Evolutionary conservation across 371 early-diverging fungal genomes (phyloP).

Genomic region (Syncephalastrum contaminatum): DNA sequence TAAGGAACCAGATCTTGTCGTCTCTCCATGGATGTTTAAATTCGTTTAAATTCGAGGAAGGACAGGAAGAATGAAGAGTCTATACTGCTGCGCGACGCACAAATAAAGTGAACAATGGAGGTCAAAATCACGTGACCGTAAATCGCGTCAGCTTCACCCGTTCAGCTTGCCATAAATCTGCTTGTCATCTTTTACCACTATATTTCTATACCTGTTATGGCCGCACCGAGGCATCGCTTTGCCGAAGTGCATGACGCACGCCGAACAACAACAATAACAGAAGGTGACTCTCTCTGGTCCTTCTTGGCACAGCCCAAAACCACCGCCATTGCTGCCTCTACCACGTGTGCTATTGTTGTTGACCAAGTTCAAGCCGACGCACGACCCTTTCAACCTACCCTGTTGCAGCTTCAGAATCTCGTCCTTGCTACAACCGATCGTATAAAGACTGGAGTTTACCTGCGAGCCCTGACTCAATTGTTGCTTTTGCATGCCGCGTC

Average conservation of each 20-base stretch:
- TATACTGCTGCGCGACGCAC: no score
- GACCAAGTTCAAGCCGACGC: conserved; percentile 8
- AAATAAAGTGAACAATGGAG: no score
- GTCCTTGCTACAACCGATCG: conserved; percentile 16
- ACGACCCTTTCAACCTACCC: conserved; percentile 8
- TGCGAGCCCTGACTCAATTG: conserved; percentile 22
- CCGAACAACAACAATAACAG: neutral
- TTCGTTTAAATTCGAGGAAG: no score
- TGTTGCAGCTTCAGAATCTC: conserved; percentile 31
- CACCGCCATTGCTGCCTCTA: conserved; percentile 35
- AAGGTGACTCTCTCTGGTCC: conserved; percentile 21
- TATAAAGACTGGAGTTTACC: conserved; percentile 20
- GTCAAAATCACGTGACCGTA: no score
- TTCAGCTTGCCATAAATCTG: no score
- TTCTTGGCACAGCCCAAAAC: conserved; percentile 14
- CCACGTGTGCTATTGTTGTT: conserved; percentile 32
- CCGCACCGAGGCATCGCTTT: conserved; percentile 25
- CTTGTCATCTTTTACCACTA: no score
- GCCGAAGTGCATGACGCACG: conserved; percentile 33
- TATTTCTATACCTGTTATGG: no score
- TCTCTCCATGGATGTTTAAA: no score
- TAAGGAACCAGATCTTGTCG: no score
- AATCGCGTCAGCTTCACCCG: no score
- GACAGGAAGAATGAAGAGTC: no score
- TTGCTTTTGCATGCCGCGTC: conserved; percentile 13